phyloP scores from a whole-genome alignment of 495 filamentous ascomycete species.

The Penicillium flavigenum region DNA sequence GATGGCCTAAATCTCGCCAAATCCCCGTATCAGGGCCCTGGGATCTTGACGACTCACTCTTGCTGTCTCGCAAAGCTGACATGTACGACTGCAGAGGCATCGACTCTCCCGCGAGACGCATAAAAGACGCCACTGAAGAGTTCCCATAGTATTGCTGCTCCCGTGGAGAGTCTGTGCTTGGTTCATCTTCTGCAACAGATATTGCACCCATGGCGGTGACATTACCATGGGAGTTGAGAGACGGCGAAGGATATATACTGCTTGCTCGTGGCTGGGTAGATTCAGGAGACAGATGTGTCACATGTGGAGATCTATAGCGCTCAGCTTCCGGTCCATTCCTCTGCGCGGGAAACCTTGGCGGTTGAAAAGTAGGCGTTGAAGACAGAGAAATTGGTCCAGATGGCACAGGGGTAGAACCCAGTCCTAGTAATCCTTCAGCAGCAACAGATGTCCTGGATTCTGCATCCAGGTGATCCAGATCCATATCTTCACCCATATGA shows the following conservation, averaged over 20 bases:
- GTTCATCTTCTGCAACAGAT: slow-evolving; percentile 26
- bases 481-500: slow-evolving; percentile 4
- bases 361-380: slow-evolving; percentile 2
- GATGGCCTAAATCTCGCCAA: slow-evolving; percentile 24
- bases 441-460: slow-evolving; percentile 26
- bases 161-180: slow-evolving; percentile 25
- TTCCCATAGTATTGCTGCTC: slow-evolving; percentile 44
- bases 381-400: neutral
- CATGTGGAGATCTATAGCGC: slow-evolving; percentile 4
- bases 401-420: slow-evolving; percentile 14
- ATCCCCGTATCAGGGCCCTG: slow-evolving; percentile 20
- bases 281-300: neutral
- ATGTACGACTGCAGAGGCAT: slow-evolving; percentile 24
- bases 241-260: slow-evolving; percentile 19
- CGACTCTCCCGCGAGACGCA: slow-evolving; percentile 37
- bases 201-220: slow-evolving; percentile 42
- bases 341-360: neutral
- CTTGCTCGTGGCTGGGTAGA: neutral
- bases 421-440: slow-evolving; percentile 26
- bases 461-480: slow-evolving; percentile 7
- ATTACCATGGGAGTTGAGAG: slow-evolving; percentile 27
- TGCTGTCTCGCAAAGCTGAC: slow-evolving; percentile 15
- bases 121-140: slow-evolving; percentile 45
- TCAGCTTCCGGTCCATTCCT: slow-evolving; percentile 4
- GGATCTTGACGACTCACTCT: slow-evolving; percentile 4